A percentile compares a stretch with the other conserved stretches of the same genome.
Conservation (phyloP, 1,284 basidiomycete genomes). For the Ceratobasidium sp. region DNA sequence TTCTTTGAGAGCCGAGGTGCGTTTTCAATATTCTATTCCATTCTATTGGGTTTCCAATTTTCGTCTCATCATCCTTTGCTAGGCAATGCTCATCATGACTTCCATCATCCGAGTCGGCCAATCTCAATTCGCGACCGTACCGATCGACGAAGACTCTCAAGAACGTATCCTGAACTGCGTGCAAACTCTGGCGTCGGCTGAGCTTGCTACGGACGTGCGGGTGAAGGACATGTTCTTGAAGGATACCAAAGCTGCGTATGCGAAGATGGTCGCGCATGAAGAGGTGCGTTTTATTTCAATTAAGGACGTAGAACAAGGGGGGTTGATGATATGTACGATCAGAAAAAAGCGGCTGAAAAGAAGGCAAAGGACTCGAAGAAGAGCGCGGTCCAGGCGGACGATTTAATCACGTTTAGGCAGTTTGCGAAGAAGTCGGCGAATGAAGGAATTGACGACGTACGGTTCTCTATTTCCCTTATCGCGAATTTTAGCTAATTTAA, state of each 20-base stretch:
- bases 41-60: background rate
- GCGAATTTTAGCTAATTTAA: conserved; percentile 24
- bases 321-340: conserved; percentile 6
- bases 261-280: conserved; percentile 93
- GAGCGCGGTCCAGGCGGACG: conserved; percentile 89
- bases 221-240: conserved; percentile 90
- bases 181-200: conserved; percentile 79
- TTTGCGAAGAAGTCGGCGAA: conserved; percentile 91
- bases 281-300: conserved; percentile 67
- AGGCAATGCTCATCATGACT: conserved; percentile 99
- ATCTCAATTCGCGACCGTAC: conserved; percentile 91
- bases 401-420: conserved; percentile 92
- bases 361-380: conserved; percentile 84
- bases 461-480: conserved; percentile 54
- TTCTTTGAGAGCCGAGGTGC: conserved; percentile 86
- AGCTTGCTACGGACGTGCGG: conserved; percentile 71
- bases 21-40: conserved; percentile 41
- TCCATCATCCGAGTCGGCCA: conserved; percentile 97
- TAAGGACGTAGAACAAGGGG: background rate
- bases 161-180: conserved; percentile 98
- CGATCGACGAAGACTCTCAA: conserved; percentile 97
- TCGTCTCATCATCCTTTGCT: conserved; percentile 20
- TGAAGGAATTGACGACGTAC: conserved; percentile 81
- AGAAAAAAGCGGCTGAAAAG: conserved; percentile 89
- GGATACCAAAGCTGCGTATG: conserved; percentile 93